Conservation (phyloP, 768 basidiomycete genomes). For the Chiua virens region DNA sequence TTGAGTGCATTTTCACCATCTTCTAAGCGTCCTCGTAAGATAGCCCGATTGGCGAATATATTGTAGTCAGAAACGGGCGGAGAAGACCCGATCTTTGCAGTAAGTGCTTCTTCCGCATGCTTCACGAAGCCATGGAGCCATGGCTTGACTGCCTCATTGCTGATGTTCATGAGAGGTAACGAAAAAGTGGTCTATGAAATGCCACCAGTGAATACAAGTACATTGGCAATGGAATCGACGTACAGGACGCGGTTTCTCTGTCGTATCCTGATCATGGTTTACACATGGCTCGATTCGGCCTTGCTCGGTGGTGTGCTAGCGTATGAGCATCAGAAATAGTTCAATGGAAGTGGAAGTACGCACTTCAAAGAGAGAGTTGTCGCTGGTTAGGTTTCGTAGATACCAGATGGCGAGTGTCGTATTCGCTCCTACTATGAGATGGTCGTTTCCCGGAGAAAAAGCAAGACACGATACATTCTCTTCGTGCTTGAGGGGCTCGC, state of each 20-base stretch:
- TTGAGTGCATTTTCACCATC: neutral
- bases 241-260: constrained; percentile 3
- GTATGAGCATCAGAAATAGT: neutral
- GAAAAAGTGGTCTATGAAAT: constrained; percentile 2
- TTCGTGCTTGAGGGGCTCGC: constrained; percentile 3
- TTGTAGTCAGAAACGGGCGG: neutral
- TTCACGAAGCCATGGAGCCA: constrained; percentile 18
- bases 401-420: constrained; percentile 16
- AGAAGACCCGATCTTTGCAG: constrained; percentile 6
- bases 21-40: constrained; percentile 8
- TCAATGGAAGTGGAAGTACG: too few species aligned
- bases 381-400: neutral
- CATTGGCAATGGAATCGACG: too few species aligned
- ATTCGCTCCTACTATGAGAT: constrained; percentile 2
- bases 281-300: neutral
- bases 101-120: constrained; percentile 5
- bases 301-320: neutral
- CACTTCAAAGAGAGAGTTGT: neutral
- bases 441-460: constrained; percentile 9
- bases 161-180: constrained; percentile 19
- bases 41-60: constrained; percentile 14
- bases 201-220: too few species aligned
- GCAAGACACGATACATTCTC: constrained; percentile 12
- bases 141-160: constrained; percentile 13
- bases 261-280: constrained; percentile 2